Base-by-base conservation (phyloP, 2,329 filamentous ascomycete genomes). In the Xylaria polymorpha region DNA sequence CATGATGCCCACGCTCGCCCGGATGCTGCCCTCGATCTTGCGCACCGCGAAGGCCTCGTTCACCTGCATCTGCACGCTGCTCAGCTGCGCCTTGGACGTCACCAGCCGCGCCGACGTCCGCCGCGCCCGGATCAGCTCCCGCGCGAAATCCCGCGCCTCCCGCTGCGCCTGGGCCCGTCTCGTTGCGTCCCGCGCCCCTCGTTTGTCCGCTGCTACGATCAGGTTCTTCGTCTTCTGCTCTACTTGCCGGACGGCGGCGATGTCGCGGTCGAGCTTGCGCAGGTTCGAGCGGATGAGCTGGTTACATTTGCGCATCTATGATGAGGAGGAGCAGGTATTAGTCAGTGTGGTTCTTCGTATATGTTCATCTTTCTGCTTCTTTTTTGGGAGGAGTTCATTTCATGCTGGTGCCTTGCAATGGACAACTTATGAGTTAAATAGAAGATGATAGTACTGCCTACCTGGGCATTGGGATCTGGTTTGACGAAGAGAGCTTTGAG, bases 51-150 rank as follows among this genome's bases (percentile, higher is more conserved):
- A 98, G 1, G 96, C 94, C 83, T 98, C 95, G 77, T 94, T 94
- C 77, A 99, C 95, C 82, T 98, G 96, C 94, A 98, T 97, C 81
- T 95, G 91, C 51, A 99, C 95, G 74, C 92, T 95, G 79, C 91
- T 90, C 57, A 99, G 88, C 82, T 98, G 96, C 1, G 96, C 96
- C 79, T 97, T 97, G 76, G 91, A 92, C 0, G 95, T 98, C 20
- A 91, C 86, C 46, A 98, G 86, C 4, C 96, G 90, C 37, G 86
- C 83, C 20, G 86, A 87, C 71, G 94, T 90, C 79, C 91, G 93
- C 72, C 96, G 92, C 68, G 93, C 88, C 61, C 92, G 90, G 71
- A 98, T 89, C 59, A 98, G 87, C 81, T 98, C 95, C 73, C 90
- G 88, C 29, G 96, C 96, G 80, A 98, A 97, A 72, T 91, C 91